Evolutionary conservation across 164 flowering plant species (phyloP), one percentile per base, ranked within the genome.

Genomic region (Dillenia turbinata): DNA sequence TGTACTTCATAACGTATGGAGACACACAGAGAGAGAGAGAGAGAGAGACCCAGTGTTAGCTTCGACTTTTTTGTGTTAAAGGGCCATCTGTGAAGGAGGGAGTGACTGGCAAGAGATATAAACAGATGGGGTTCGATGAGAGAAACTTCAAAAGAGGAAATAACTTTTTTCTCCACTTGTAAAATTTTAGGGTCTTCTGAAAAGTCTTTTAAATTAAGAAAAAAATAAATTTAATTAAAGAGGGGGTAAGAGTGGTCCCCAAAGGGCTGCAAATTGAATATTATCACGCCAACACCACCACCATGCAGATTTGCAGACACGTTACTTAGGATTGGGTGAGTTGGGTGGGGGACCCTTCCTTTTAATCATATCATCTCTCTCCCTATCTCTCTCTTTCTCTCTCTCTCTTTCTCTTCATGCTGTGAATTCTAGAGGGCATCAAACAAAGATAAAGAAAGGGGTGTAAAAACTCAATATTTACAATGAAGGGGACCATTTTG

Each of bases 281-380:
- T 76, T 80, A 72, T 80, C 85, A 79, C 82, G 78, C 85, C 80
- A 70, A 61, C 70, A 64, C 67, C 74, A 56, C 62, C 67, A 70
- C 68, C 76, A 71, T 67, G 71, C 78, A 73, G 69, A 60, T 47
- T 12, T 55, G 64, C 71, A 66, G 78, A 70, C 66, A 72, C 68
- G 68, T 67, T 67, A 66, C 72, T 65, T 75, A 64, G 71, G 68
- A 66, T 56, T 68, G 54, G 66, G 62, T 54, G 55, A 14, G 67
- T 33, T 4, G 7, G 40, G 63, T 59, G 24, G 61, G 73, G 74
- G 74, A 61, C 65, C 73, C 58, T 61, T 62, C n/a, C 46, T 57
- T 10, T 15, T 10, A 12, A 52, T n/a, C 48, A n/a, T 45, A 52
- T n/a, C 48, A n/a, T 45, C 47, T 15, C 40, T 55, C 49, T 57